Conservation (phyloP, 768 basidiomycete species). For the Pleurotus platypus region DNA sequence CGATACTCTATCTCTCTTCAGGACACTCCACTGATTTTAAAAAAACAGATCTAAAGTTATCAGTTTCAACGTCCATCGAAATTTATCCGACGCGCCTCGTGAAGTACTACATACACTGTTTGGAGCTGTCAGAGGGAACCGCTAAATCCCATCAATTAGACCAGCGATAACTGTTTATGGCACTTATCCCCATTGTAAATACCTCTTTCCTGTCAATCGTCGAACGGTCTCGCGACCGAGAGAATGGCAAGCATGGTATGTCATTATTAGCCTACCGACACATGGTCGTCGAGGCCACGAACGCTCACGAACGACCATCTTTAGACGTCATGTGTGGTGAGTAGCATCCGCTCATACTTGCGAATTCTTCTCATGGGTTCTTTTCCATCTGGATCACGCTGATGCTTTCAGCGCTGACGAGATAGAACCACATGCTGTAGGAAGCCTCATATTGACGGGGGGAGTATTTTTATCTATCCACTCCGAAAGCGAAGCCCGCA, state of each 20-base stretch:
- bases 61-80: too few species aligned
- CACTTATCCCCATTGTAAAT: background rate
- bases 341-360: background rate
- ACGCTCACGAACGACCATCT: background rate
- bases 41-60: too few species aligned
- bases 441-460: background rate
- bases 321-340: slow-evolving; percentile 1
- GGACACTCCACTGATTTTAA: too few species aligned
- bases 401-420: background rate
- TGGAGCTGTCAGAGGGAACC: background rate
- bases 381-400: background rate
- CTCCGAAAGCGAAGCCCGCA: slow-evolving; percentile 3
- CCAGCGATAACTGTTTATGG: background rate
- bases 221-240: background rate
- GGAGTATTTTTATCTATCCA: background rate
- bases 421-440: slow-evolving; percentile 5
- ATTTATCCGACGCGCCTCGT: too few species aligned
- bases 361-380: slow-evolving; percentile 1
- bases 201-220: background rate
- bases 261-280: background rate
- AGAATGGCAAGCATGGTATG: background rate
- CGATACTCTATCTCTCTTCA: too few species aligned
- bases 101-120: background rate
- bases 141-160: background rate
- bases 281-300: background rate